These are phyloP conservation scores for Boeremia lycopersici DNA, from an alignment of 2,329 filamentous ascomycete genomes.

Conservation along the genomic window DNA sequence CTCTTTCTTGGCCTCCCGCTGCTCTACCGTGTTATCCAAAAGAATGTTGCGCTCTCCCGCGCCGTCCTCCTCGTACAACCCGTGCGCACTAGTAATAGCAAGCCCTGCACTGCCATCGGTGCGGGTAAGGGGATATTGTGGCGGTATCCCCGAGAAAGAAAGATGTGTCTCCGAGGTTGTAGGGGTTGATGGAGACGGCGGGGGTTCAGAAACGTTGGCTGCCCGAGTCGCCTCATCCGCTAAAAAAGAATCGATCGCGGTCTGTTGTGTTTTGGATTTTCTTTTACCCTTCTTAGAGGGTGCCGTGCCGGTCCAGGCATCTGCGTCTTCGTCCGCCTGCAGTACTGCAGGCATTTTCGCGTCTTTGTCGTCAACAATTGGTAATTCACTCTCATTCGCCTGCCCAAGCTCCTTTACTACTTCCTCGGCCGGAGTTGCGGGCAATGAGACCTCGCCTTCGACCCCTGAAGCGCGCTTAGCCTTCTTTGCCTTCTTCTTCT, in stretches of 20 bases:
- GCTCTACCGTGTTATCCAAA: constrained; percentile 12
- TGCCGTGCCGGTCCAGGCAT: constrained; percentile 8
- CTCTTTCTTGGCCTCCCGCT: not conserved
- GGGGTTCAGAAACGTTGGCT: constrained; percentile 41
- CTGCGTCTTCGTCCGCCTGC: constrained; percentile 15
- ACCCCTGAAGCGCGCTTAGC: constrained; percentile 29
- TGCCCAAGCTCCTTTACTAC: constrained; percentile 4
- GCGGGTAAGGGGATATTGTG: constrained; percentile 34
- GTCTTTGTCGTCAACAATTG: too few species aligned
- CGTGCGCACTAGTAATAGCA: constrained; percentile 18
- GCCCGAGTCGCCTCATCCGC: constrained; percentile 41
- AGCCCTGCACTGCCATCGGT: constrained; percentile 33
- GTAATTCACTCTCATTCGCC: not conserved
- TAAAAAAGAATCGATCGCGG: constrained; percentile 37
- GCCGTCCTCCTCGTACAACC: constrained; percentile 6
- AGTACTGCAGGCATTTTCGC: not conserved
- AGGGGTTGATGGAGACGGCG: constrained; percentile 37
- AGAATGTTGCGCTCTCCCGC: constrained; percentile 4
- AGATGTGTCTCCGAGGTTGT: constrained; percentile 37
- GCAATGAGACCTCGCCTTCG: constrained; percentile 19
- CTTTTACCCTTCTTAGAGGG: constrained; percentile 26
- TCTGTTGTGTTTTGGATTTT: constrained; percentile 27
- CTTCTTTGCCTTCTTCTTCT: constrained; percentile 40
- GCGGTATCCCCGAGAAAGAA: constrained; percentile 39
- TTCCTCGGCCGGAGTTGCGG: constrained; percentile 17